Base-by-base conservation (phyloP, 371 early-diverging fungal species). In the Entomophthora muscae region DNA sequence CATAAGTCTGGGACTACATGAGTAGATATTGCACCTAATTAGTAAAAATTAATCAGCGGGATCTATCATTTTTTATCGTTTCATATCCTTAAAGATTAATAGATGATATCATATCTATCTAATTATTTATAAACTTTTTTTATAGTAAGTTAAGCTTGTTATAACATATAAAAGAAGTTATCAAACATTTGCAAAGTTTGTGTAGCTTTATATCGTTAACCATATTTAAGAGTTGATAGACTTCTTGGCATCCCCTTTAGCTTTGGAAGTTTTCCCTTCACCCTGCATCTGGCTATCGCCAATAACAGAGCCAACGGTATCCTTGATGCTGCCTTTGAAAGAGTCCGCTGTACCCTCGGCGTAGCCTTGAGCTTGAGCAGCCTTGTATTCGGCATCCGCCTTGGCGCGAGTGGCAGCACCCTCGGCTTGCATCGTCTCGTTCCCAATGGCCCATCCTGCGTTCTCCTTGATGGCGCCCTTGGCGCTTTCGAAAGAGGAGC, bases 241-340 rank as follows among this genome's bases (percentile, higher is more conserved):
- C 32, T 64, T n/a, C 3, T 56, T 26, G 3, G 32, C 57, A 5
- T 64, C 24, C 7, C 64, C 64, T 22, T 55, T 12, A 27, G 23
- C 12, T 24, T 57, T 57, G 17, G n/a, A 22, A 21, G 23, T 24
- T 22, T 68, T 67, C 51, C 79, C 79, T 32, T 71, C 69, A 13
- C 72, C 63, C 58, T 72, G 66, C 32, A 79, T 66, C 12, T 69
- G 67, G 63, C 76, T 75, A 55, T 69, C 76, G 23, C 80, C 80
- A 53, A 75, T 52, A 21, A 67, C 73, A 30, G 57, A 65, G 42
- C 78, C 78, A 1, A 73, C 7, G 13, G 66, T 63, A 57, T 77
- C 71, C 71, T 79, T 79, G 60, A 70, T 67, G 30, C 64, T 64
- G 32, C 79, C 78, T 29, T 22, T 58, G 1, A 32, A 7, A 1